Evolutionary conservation across 2,329 filamentous ascomycete species (phyloP).

Genomic region (Aspergillus sp.): DNA sequence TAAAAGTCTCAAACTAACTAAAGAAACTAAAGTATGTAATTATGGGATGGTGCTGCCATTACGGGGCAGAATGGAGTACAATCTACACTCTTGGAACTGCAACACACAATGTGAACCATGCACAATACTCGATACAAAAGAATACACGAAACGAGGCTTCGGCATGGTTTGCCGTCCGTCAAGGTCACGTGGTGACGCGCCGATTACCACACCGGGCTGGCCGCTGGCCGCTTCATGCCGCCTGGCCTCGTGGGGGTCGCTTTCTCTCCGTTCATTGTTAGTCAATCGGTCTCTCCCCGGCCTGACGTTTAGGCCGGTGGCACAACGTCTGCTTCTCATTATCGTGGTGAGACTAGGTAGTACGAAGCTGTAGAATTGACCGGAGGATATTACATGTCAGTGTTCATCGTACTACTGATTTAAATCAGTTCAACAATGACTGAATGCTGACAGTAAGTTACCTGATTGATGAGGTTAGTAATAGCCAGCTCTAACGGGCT

Average conservation of each 20-base stretch:
- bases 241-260: background rate
- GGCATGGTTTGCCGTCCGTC: background rate
- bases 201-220: background rate
- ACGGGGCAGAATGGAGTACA: background rate
- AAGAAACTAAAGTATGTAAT: background rate
- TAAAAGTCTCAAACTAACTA: no score
- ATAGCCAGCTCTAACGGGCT: background rate
- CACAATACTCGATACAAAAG: no score
- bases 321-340: background rate
- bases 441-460: no score
- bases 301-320: background rate
- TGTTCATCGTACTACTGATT: no score
- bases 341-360: no score
- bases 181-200: background rate
- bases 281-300: no score
- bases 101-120: background rate
- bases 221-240: background rate
- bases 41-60: background rate
- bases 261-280: background rate
- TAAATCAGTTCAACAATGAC: no score
- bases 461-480: background rate
- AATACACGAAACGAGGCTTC: background rate
- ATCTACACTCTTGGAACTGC: no score
- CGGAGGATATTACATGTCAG: no score
- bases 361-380: no score